Conservation (phyloP, 345 rosid genomes). For the Populus simonii region DNA sequence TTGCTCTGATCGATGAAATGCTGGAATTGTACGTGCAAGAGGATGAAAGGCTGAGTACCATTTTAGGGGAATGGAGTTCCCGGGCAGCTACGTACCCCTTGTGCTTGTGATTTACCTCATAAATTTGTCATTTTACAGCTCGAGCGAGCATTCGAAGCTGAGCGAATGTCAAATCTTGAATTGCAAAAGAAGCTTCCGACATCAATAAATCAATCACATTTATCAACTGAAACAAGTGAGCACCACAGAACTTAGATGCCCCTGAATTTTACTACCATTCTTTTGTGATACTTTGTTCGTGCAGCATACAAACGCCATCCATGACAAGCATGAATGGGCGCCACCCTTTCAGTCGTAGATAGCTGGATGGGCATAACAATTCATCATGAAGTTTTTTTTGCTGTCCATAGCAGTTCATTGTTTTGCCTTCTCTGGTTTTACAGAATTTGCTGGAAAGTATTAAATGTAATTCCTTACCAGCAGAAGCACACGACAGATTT, state of each 20-base stretch:
- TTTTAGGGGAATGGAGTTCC: slow-evolving; percentile 87
- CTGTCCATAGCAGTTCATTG: no score
- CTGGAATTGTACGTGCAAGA: slow-evolving; percentile 76
- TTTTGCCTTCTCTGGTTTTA: no score
- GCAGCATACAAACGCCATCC: background rate
- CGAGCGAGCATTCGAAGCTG: slow-evolving; percentile 82
- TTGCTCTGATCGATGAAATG: background rate
- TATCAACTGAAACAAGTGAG: slow-evolving; percentile 28
- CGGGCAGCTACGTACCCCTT: slow-evolving; percentile 53
- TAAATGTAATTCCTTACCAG: no score
- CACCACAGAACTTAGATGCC: slow-evolving; percentile 5
- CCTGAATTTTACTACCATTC: background rate
- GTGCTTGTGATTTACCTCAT: background rate
- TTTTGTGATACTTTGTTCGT: no score
- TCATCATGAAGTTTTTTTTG: background rate
- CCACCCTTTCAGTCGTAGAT: background rate
- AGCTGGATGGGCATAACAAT: background rate
- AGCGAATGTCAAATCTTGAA: slow-evolving; percentile 75
- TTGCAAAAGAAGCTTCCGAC: slow-evolving; percentile 62
- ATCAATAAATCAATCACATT: slow-evolving; percentile 22
- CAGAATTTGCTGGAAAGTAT: no score
- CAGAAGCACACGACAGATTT: background rate
- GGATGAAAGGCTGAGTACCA: slow-evolving; percentile 88
- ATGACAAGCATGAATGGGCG: background rate
- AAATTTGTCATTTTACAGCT: slow-evolving; percentile 39